A percentile compares a stretch with the other conserved stretches of the same genome.
Conservation (phyloP, 2,329 filamentous ascomycete genomes). For the Calonectria pseudoreteaudii region DNA sequence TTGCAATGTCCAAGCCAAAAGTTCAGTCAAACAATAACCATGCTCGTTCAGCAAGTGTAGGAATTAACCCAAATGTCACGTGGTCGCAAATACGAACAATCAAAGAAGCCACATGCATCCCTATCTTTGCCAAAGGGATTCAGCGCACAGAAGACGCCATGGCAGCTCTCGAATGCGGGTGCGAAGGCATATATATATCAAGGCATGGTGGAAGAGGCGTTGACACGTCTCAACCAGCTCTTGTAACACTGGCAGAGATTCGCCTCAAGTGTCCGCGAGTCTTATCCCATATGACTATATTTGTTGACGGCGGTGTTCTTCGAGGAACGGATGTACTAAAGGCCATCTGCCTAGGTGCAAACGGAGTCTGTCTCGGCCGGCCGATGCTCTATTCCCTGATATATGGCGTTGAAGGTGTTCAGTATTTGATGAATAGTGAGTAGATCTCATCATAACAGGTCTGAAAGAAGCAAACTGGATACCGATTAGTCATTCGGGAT, state of each 20-base stretch:
- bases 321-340: neutral
- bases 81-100: neutral
- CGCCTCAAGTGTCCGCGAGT: neutral
- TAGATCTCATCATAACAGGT: neutral
- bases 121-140: neutral
- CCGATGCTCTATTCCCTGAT: neutral
- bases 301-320: neutral
- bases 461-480: neutral
- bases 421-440: neutral
- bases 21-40: neutral
- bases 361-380: neutral
- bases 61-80: neutral
- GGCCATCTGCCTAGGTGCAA: neutral
- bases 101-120: neutral
- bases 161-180: neutral
- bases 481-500: neutral
- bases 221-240: neutral
- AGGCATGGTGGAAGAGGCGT: neutral
- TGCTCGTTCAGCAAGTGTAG: neutral
- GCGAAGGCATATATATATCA: neutral
- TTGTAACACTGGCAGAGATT: neutral
- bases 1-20: neutral
- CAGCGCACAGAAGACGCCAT: neutral
- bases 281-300: neutral
- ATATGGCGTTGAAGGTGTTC: neutral